Evolutionary conservation across 495 filamentous ascomycete species (phyloP).

Genomic region (Penicillium crystallinum): DNA sequence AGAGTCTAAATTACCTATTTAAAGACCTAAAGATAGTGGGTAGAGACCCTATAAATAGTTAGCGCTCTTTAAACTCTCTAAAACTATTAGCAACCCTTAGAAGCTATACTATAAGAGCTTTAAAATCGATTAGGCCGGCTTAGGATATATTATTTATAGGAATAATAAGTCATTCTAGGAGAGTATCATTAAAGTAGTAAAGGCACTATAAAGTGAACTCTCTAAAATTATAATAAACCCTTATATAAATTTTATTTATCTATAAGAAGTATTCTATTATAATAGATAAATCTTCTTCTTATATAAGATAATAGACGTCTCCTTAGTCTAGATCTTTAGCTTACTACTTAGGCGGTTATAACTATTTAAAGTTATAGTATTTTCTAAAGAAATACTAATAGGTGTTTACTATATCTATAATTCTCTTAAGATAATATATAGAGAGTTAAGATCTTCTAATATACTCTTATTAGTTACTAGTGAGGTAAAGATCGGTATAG

Average conservation of each 20-base stretch:
- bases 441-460: constrained; percentile 1
- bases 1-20: background rate
- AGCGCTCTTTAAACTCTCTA: background rate
- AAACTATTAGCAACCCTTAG: constrained; percentile 2
- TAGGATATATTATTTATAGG: background rate
- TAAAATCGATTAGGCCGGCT: constrained; percentile 5
- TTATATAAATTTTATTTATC: constrained; percentile 5
- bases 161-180: constrained; percentile 6
- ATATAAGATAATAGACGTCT: constrained; percentile 15
- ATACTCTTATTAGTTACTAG: constrained; percentile 6
- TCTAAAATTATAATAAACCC: background rate
- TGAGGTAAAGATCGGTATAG: constrained; percentile 8
- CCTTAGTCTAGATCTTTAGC: constrained; percentile 7
- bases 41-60: background rate
- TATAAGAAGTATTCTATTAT: constrained; percentile 8
- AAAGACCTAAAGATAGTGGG: background rate
- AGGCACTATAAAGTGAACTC: background rate
- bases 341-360: constrained; percentile 10
- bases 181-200: constrained; percentile 1
- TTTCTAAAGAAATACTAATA: constrained; percentile 6
- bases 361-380: constrained; percentile 11
- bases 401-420: constrained; percentile 7
- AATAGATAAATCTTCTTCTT: constrained; percentile 3
- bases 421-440: constrained; percentile 1
- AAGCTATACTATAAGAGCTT: constrained; percentile 1